Percentiles rank a stretch among this genome's conserved stretches.
Conservation (phyloP, 2,329 filamentous ascomycete genomes). For the Tolypocladium paradoxum region DNA sequence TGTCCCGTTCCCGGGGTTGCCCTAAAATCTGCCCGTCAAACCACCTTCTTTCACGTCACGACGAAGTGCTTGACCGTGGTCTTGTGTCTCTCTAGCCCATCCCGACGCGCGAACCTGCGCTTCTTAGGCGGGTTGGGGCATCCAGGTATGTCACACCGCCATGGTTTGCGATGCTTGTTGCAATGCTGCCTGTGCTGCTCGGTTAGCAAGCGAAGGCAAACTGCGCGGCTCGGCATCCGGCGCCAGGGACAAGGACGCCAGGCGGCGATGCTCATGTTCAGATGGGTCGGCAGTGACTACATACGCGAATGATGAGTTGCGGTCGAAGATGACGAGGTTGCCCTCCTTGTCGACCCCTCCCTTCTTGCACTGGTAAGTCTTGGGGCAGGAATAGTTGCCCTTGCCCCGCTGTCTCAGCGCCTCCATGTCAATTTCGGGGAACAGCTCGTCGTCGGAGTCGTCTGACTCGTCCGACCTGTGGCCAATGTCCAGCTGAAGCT, state of each 20-base stretch:
- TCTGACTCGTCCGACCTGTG: conserved; percentile 16
- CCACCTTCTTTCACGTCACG: conserved; percentile 11
- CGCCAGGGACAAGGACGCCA: background rate
- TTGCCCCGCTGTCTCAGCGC: conserved; percentile 28
- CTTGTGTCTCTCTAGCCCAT: conserved; percentile 30
- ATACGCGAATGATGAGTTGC: conserved; percentile 31
- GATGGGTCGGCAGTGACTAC: conserved; percentile 2
- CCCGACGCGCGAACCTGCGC: conserved; percentile 28
- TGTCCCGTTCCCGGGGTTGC: background rate
- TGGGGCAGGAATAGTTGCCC: conserved; percentile 25
- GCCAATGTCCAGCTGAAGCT: conserved; percentile 5
- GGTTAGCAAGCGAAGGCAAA: background rate
- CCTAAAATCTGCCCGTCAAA: background rate
- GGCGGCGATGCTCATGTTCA: background rate
- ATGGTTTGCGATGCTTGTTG: conserved; percentile 32
- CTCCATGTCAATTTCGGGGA: conserved; percentile 26
- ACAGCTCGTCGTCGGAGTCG: conserved; percentile 24
- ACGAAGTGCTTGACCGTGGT: conserved; percentile 27
- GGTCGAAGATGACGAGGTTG: conserved; percentile 26
- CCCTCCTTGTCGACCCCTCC: conserved; percentile 29
- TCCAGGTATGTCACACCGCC: conserved; percentile 25
- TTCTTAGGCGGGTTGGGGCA: conserved; percentile 31
- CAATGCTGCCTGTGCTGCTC: conserved; percentile 25
- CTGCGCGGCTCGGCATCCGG: background rate
- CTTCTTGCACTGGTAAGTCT: conserved; percentile 25